Evolutionary conservation across 768 basidiomycete genomes (phyloP), one percentile per base, ranked within the genome.

Genomic region (Leccinum ochraceum): DNA sequence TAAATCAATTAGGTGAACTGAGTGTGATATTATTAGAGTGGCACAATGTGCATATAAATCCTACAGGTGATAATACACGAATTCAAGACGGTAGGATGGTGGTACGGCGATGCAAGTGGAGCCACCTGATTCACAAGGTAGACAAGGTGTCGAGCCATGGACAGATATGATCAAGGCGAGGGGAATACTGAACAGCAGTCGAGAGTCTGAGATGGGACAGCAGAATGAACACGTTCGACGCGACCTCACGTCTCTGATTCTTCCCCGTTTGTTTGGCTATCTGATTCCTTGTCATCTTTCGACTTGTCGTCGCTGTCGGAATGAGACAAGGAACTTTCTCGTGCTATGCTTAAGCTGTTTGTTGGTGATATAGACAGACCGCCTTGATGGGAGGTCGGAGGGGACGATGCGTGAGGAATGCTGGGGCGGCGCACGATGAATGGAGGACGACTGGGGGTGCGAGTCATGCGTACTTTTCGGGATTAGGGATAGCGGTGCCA

Each of bases 401-500:
- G 86, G 36, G 87, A 87, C 24, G 91, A 90, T 52, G 93, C 93
- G 77, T 96, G 94, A 11, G 94, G 94, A 69, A 96, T 95, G 72
- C 94, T 95, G 66, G 56, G 48, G 56, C 28, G 30, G 51, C 28
- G 26, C n/a, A 30, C 14, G 9, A 54, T 60, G n/a, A 63, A 54
- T 36, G 34, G 16, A n/a, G 42, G 22, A 28, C 14, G 30, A 36
- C 46, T 20, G 20, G 34, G n/a, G 6, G 36, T 34, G 24, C 11
- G 20, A 32, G 34, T 0, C 9, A 34, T 53, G 79, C 92, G 63
- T 71, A 96, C 95, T 92, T 93, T 77, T 98, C 93, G 30, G 97
- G 95, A 75, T 92, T 95, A n/a, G 97, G 96, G 66, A 98, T 98
- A 37, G 94, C 92, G 9, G 95, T 98, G 30, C 97, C 97, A 58